Base-by-base conservation (phyloP, 257 asterid species). In the Coffea canephora region DNA sequence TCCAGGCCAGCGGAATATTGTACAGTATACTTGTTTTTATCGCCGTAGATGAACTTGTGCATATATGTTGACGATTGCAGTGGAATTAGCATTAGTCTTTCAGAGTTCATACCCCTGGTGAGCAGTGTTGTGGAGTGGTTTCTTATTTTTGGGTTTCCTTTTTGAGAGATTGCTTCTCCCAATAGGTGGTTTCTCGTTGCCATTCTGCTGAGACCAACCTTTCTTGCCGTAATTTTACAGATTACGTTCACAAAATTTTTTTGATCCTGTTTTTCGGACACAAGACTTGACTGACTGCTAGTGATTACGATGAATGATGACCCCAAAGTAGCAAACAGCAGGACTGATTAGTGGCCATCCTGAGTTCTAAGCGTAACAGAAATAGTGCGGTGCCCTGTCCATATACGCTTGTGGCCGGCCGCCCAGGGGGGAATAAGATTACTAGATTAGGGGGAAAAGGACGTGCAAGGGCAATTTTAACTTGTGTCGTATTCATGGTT, bases 41-140 rank as follows among this genome's bases (percentile, higher is more conserved):
- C n/a, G 73, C 80, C 1, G 2, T 65, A 77, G 85, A 39, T 13
- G 81, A 78, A 74, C 69, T 80, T 70, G 79, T 84, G 85, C 83
- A 74, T 61, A 74, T 61, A 78, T 12, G n/a, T 78, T 70, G 11
- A 45, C 50, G 27, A 57, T 68, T 34, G 73, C 69, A 52, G 55
- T 25, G 55, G 15, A 68, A 55, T 57, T 69, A 77, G 77, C 73
- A 25, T 48, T 50, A 27, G 67, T 27, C 15, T 59, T 59, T 39
- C 69, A 2, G 65, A 52, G 69, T 36, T 73, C 55, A 79, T 73
- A 67, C 21, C 52, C 64, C 19, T 27, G 49, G 12, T 66, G 55
- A 41, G 43, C 76, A 39, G 72, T 54, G 75, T 16, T 48, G 8
- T 64, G 80, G 21, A 46, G 34, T 41, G 34, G 43, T 39, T 39